phyloP scores from a whole-genome alignment of 148 eudicot species.

The Pouteria glomerata region DNA sequence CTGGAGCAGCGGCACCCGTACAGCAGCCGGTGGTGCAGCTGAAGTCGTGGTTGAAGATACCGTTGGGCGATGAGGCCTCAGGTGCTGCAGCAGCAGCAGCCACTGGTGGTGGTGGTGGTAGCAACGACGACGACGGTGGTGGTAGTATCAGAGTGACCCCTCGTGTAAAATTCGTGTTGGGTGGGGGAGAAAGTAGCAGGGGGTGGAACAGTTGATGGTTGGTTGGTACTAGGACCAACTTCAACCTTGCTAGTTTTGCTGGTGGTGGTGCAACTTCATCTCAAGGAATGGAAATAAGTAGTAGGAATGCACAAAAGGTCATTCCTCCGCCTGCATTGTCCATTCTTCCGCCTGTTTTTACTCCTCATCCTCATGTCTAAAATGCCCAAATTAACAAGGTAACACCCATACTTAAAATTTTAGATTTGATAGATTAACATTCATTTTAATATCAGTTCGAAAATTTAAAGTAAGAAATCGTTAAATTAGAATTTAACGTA shows the following conservation, averaged over 20 bases:
- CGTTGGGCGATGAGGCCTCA: constrained; percentile 55
- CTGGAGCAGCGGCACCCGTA: constrained; percentile 2
- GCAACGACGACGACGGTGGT: constrained; percentile 23
- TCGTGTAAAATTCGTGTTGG: constrained; percentile 71
- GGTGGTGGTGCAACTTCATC: constrained; percentile 39
- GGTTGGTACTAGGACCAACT: constrained; percentile 25
- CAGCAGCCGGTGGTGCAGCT: constrained; percentile 31
- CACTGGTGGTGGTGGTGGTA: constrained; percentile 31
- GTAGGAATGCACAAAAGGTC: constrained; percentile 47
- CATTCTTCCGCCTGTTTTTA: constrained; percentile 30
- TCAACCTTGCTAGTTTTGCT: constrained; percentile 29
- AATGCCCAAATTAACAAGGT: constrained; percentile 16
- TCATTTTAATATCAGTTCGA: too few species aligned
- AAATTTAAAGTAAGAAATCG: too few species aligned
- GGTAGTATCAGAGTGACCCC: too few species aligned
- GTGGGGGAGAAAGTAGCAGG: constrained; percentile 45
- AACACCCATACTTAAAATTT: too few species aligned
- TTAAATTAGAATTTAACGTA: too few species aligned
- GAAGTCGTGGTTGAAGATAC: constrained; percentile 75
- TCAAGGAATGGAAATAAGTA: constrained; percentile 47
- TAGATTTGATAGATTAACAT: too few species aligned
- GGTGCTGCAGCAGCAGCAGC: constrained; percentile 13
- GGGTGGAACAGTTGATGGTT: constrained; percentile 17
- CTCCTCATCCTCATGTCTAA: constrained; percentile 19
- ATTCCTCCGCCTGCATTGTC: constrained; percentile 32